A percentile compares a stretch with the other conserved stretches of the same genome.
Evolutionary conservation across 768 basidiomycete genomes (phyloP).

Genomic region (Pilatotrama ljubarskyi): DNA sequence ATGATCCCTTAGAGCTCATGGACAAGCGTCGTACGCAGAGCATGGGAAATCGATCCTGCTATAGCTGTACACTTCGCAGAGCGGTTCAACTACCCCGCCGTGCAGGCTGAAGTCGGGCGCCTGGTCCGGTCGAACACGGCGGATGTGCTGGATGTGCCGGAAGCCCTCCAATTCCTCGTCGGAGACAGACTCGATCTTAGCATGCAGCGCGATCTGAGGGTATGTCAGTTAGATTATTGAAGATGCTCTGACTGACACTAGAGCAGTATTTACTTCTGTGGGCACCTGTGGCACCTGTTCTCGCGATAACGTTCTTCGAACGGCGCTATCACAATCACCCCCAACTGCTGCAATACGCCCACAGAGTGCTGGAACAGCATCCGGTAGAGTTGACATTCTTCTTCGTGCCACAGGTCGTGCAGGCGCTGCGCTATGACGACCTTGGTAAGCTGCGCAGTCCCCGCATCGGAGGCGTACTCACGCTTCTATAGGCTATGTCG

Average conservation of each 20-base stretch:
- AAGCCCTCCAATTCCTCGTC: constrained; percentile 78
- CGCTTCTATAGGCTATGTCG: constrained; percentile 73
- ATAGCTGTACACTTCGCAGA: constrained; percentile 84
- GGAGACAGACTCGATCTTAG: constrained; percentile 65
- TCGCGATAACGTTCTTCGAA: constrained; percentile 84
- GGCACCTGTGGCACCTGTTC: constrained; percentile 83
- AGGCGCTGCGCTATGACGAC: constrained; percentile 88
- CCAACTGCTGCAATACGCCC: constrained; percentile 90
- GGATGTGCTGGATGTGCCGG: constrained; percentile 71
- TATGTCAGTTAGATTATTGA: constrained; percentile 32
- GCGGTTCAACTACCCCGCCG: constrained; percentile 71
- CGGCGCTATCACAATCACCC: constrained; percentile 82
- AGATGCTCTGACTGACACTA: neutral
- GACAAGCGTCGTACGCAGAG: constrained; percentile 64
- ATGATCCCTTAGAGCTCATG: constrained; percentile 53
- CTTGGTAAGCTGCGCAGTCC: constrained; percentile 54
- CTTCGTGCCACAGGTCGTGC: constrained; percentile 98
- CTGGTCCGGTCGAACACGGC: constrained; percentile 73
- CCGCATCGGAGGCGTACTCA: neutral
- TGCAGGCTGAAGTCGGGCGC: constrained; percentile 72
- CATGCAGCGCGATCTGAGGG: constrained; percentile 73
- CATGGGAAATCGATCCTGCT: constrained; percentile 83
- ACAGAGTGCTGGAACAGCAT: constrained; percentile 92
- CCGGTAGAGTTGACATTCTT: constrained; percentile 96
- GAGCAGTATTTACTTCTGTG: constrained; percentile 81